Base-by-base conservation (phyloP, 208 protist genomes). In the Crithidia expoeki region DNA sequence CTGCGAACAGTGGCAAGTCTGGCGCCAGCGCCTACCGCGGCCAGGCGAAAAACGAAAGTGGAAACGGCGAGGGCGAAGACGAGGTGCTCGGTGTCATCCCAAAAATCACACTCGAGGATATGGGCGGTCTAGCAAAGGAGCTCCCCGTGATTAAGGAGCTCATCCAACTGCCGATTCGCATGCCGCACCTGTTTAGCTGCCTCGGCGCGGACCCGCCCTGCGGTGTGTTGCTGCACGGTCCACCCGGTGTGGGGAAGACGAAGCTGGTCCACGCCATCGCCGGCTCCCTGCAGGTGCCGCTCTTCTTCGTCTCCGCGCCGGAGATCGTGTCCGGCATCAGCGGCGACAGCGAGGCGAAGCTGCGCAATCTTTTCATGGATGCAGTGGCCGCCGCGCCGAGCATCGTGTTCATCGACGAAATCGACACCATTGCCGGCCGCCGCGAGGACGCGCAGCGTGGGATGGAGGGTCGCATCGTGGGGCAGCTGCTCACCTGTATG, bases 381-480 rank as follows among this genome's bases (percentile, higher is more conserved):
- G 98, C 98, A 44, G 81, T 93, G 19, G 84, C 72, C 55, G 85
- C 84, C 3, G 98, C 98, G 10, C 99, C 99, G 16, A 98, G 93
- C 53, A 89, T 99, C 49, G 89, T 99, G 12, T 99, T 99, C 73
- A 98, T 99, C 62, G 99, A 99, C 85, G 98, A 99, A 76, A 99
- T 99, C 76, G 99, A 99, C 80, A 95, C 90, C 42, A 98, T 98
- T 56, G 92, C 93, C 16, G 92, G 93, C 33, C 89, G 91, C 23
- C 93, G 99, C 56, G 98, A 99, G 60, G 92, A 87, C 30, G 94
- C 98, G 0, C 86, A 96, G 65, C 90, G 96, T 33, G 99, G 99
- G 44, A 99, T 99, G 98, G 98, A 99, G 80, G 79, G 94, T 32
- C 89, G 98, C 67, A 99, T 99, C 33, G 98, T 99, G 0, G 94